Base-by-base conservation (phyloP, 2,329 filamentous ascomycete genomes). In the Calonectria hongkongensis region DNA sequence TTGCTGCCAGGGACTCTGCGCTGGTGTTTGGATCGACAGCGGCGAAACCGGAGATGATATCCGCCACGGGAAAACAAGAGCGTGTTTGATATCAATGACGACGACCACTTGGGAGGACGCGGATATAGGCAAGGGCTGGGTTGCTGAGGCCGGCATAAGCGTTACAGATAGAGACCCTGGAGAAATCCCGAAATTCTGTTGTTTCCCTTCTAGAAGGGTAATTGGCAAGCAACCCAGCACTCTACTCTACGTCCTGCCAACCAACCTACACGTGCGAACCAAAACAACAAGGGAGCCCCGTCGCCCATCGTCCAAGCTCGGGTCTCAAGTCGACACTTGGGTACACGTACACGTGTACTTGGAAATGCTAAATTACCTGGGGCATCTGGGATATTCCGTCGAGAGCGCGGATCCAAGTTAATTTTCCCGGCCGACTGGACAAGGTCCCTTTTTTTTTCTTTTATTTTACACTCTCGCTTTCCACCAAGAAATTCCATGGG, bases 371-470 rank as follows among this genome's bases (percentile, higher is more conserved):
- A 45, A 62, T 62, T 33, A 33, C 6, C 21, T 43, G 33, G 25
- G 33, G 16, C 36, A 60, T 27, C 58, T 45, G 56, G 56, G 56
- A 62, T 62, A 18, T 8, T 58, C 54, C 54, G 30, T 39, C 21
- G n/a, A 45, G 16, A 39, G 39, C 39, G 43, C 30, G 56, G 70
- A 58, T 65, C 69, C 65, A 68, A 30, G 65, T 64, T 71, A 50
- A 64, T 63, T 64, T 43, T 43, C 30, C 56, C 64, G 64, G 30
- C 27, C 10, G 12, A 30, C 28, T 63, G 56, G 50, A 33, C 64
- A 21, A 16, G 54, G n/a, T 58, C 36, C 33, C 15, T 58, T n/a
- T 36, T n/a, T n/a, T 21, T 21, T 21, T 21, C 21, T 21, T 21
- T 21, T 21, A 21, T 21, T 21, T 21, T 33, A 15, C 12, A 39